Conservation (phyloP, 495 filamentous ascomycete species). For the Neurospora intermedia region DNA sequence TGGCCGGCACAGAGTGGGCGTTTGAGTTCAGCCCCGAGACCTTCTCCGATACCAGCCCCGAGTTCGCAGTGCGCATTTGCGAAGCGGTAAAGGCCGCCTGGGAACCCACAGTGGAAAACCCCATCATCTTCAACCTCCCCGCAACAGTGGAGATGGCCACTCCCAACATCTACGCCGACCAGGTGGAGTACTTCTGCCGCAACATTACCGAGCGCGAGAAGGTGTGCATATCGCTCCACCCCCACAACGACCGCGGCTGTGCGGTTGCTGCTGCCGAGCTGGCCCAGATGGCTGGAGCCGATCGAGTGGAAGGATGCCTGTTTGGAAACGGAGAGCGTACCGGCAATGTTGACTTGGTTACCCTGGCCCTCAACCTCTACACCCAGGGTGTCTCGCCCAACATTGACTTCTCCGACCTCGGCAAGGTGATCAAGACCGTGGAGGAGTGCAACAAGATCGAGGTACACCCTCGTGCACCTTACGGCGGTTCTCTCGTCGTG, state of each 20-base stretch:
- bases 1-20: slow-evolving; percentile 72
- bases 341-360: slow-evolving; percentile 93
- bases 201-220: slow-evolving; percentile 72
- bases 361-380: slow-evolving; percentile 89
- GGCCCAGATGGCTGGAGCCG: slow-evolving; percentile 94
- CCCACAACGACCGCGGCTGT: slow-evolving; percentile 92
- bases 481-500: slow-evolving; percentile 80
- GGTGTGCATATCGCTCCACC: slow-evolving; percentile 76
- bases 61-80: slow-evolving; percentile 76
- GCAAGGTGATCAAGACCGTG: slow-evolving; percentile 76
- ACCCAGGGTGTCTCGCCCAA: slow-evolving; percentile 85
- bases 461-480: slow-evolving; percentile 78
- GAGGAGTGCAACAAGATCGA: slow-evolving; percentile 93
- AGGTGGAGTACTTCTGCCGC: slow-evolving; percentile 91
- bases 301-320: slow-evolving; percentile 87
- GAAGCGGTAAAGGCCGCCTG: slow-evolving; percentile 95
- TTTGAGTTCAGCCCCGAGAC: slow-evolving; percentile 97
- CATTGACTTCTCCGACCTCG: slow-evolving; percentile 89
- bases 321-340: slow-evolving; percentile 96
- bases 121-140: slow-evolving; percentile 95
- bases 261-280: slow-evolving; percentile 76
- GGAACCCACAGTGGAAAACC: slow-evolving; percentile 70
- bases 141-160: slow-evolving; percentile 95
- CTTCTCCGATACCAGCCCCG: slow-evolving; percentile 82
- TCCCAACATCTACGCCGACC: slow-evolving; percentile 92